Evolutionary conservation across 495 filamentous ascomycete genomes (phyloP), one percentile per base, ranked within the genome.

Genomic region (Lasiosphaeria ovina): DNA sequence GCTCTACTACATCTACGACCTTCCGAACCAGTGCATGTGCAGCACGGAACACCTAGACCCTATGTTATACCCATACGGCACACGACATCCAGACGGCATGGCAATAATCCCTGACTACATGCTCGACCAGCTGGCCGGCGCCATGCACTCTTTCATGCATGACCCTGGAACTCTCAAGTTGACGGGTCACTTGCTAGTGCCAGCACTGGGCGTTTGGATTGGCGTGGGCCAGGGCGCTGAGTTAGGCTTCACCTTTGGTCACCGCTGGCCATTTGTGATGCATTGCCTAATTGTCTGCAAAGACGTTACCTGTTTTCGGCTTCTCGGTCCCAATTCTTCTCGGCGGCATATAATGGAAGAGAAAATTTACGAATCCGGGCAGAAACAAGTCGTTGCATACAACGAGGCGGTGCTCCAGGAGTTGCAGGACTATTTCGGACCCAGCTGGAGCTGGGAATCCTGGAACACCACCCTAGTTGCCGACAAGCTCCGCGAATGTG

Each of bases 211-310:
- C 55, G 68, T 61, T 35, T 75, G 73, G 73, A 63, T 74, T 3
- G 71, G 71, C 16, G 66, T 72, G 16, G 72, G 66, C 42, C 68
- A 74, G 64, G 73, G 73, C 34, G 73, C 67, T n/a, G 65, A 66
- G 8, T 69, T 61, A 17, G 69, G 65, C 42, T 59, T 72, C 24
- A 59, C 64, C 35, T 74, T 74, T 47, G 64, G 61, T 10, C 60
- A 62, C 16, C 64, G 55, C 33, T 68, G 71, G 47, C 71, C 71
- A 3, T 60, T 54, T 31, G 51, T 70, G 9, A 57, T 71, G 16
- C 51, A 57, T 42, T 60, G 57, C 31, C 61, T 75, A 0, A 59
- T 73, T 12, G 44, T 67, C 7, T 68, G 66, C 40, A 65, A 67
- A 53, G 68, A 69, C 38, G 69, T 72, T 47, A 53, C 65, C 11